Base-by-base conservation (phyloP, 2,329 filamentous ascomycete species). In the Dactylella cylindrospora region DNA sequence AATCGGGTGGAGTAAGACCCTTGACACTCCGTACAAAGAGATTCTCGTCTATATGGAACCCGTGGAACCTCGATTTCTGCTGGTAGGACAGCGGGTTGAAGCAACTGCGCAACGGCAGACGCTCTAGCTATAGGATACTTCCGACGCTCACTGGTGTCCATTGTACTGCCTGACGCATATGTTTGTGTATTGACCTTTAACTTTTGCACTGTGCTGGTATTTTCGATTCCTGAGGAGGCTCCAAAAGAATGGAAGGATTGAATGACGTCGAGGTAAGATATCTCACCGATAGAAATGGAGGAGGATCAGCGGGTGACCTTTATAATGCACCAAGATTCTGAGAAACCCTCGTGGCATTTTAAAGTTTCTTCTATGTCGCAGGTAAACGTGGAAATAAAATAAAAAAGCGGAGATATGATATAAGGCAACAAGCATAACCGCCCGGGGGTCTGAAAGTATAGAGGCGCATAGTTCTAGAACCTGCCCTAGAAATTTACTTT, bases 291-390 rank as follows among this genome's bases (percentile, higher is more conserved):
- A n/a, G 13, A 40, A 46, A 60, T 45, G 39, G 54, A 40, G 45
- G 39, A n/a, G 36, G 54, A 60, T 60, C 39, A 45, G 50, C 45
- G 35, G 36, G 39, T 38, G 26, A 31, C 22, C 25, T 59, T 60
- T 23, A 38, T 3, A 6, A 26, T 31, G 19, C n/a, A 9, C 20
- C 25, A 2, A 20, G n/a, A 15, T 28, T 3, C n/a, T 5, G 12
- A 50, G 22, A 49, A 15, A 47, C 29, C 44, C 44, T 43, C 29
- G 29, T 57, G 31, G 51, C 17, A 50, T n/a, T n/a, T n/a, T n/a
- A n/a, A n/a, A n/a, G n/a, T n/a, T n/a, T n/a, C n/a, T n/a, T n/a
- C n/a, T n/a, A n/a, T n/a, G n/a, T n/a, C n/a, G n/a, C n/a, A n/a
- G n/a, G n/a, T n/a, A n/a, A n/a, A n/a, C n/a, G n/a, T n/a, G n/a